Evolutionary conservation across 306 rosid species (phyloP), one percentile per base, ranked within the genome.

Genomic region (Casuarina equisetifolia): DNA sequence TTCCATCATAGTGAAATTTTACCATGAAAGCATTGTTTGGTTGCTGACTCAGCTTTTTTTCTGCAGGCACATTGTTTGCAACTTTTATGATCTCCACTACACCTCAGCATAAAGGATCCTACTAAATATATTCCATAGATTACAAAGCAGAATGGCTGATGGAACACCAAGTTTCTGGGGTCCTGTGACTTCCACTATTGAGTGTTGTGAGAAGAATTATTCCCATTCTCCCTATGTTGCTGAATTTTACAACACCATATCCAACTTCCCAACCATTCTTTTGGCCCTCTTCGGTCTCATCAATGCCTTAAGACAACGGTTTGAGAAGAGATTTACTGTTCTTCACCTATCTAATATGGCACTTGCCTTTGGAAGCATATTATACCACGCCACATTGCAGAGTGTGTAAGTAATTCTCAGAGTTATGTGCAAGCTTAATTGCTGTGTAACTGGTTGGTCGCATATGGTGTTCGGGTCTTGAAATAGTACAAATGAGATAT

Each of bases 291-390:
- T 92, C 74, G 98, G 98, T 76, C 97, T 94, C 82, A 78, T 89
- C 85, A 90, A 84, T 88, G 97, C 95, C 53, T 64, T 91, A 19
- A 85, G 88, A 50, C 97, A 92, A 80, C 93, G 92, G 73, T 94
- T 94, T 75, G 98, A 94, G 92, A 94, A 92, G 90, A 90, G 98
- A 78, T 92, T 94, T 87, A 85, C 91, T 55, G 91, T 94, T 61
- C 97, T 94, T 78, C 95, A 92, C 45, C n/a, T 94, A 81, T 89
- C 97, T 53, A 92, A 92, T 78, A 90, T 94, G 95, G 82, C 88
- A 55, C 91, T 94, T 79, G 95, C 97, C 72, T 81, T 92, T 54
- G 98, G 98, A 74, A 95, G 92, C 85, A 90, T 95, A 93, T 51
- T 91, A 77, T 91, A 88, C 89, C 98, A 95, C 83, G 95, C 97